phyloP scores from a whole-genome alignment of 1,284 basidiomycete genomes.

The Mycena sp. region DNA sequence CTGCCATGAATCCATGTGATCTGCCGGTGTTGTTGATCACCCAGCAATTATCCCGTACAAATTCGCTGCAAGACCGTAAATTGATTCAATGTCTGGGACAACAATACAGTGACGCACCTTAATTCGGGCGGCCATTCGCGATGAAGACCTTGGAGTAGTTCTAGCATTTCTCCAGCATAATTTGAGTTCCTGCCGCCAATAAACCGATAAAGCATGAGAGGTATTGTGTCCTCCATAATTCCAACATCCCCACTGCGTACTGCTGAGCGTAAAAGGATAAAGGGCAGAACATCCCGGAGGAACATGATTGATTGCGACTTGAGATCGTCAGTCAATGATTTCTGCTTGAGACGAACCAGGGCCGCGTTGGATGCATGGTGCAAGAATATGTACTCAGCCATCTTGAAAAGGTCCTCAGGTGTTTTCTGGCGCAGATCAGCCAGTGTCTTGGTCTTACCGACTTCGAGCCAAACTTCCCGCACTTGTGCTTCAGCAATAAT shows the following conservation, averaged over 20 bases:
- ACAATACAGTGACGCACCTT: background rate
- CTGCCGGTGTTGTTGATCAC: background rate
- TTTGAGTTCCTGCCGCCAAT: conserved; percentile 40
- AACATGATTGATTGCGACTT: conserved; percentile 40
- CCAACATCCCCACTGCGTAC: conserved; percentile 49
- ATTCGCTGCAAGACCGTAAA: background rate
- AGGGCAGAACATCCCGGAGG: conserved; percentile 46
- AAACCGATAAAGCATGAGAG: conserved; percentile 40
- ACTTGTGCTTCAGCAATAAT: conserved; percentile 34
- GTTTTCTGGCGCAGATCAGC: conserved; percentile 17
- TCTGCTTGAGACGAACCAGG: conserved; percentile 14
- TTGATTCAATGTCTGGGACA: background rate
- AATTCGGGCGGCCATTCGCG: conserved; percentile 38
- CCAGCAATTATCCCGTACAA: conserved; percentile 2
- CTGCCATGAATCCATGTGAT: background rate
- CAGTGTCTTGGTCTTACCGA: conserved; percentile 11
- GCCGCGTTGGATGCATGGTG: conserved; percentile 26
- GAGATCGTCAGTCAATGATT: conserved; percentile 33
- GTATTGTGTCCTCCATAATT: conserved; percentile 44
- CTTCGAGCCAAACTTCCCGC: conserved; percentile 25
- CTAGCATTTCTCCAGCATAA: conserved; percentile 40
- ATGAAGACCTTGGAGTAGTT: conserved; percentile 40
- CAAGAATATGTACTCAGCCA: conserved; percentile 10
- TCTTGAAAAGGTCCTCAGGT: conserved; percentile 3
- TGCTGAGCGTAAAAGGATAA: conserved; percentile 43